Evolutionary conservation across 139 green algal species (phyloP), one percentile per base, ranked within the genome.

Genomic region (Tetraselmis striata): DNA sequence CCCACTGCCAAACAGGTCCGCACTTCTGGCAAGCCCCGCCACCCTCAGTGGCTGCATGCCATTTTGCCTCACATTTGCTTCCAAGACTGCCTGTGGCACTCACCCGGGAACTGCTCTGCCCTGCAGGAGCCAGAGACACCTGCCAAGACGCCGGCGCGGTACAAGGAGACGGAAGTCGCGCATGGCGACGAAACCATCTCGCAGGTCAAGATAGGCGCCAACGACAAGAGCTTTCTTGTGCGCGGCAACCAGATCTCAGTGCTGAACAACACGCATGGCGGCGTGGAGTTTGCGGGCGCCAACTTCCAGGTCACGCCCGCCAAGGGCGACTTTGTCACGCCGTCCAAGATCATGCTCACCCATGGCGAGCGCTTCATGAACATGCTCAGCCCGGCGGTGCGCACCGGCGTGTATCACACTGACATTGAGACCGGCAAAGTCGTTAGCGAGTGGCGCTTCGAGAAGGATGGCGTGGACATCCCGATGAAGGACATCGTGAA

Each of bases 381-480:
- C 88, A 90, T 98, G 85, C 88, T 98, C 29, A 95, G 77, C 1
- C 94, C 93, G 2, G 85, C 87, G 28, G 59, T 82, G 26, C 78
- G 78, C 30, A 86, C 85, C 78, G 84, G 84, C 30, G 30, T 98
- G 85, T 90, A 90, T 75, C 89, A 95, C 30, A 88, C 91, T 23
- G 89, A 94, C 81, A 87, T 91, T 30, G 90, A 93, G 86, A 82
- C 79, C 31, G 86, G 82, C 28, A 90, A 90, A 79, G 90, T 98
- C 0, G 93, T 98, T 28, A 87, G 84, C 32, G 92, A 96, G 80
- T 99, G 92, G 89, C 84, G 67, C 31, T 97, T 97, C 81, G 59
- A 94, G n/a, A 98, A 98, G 86, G 94, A 98, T 81, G 86, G 85
- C 0, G 91, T 93, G 24, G 93, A 96, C n/a, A 84, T 93, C 25